Evolutionary conservation across 2,329 filamentous ascomycete genomes (phyloP), one percentile per base, ranked within the genome.

Genomic region (Fusarium devonianum): DNA sequence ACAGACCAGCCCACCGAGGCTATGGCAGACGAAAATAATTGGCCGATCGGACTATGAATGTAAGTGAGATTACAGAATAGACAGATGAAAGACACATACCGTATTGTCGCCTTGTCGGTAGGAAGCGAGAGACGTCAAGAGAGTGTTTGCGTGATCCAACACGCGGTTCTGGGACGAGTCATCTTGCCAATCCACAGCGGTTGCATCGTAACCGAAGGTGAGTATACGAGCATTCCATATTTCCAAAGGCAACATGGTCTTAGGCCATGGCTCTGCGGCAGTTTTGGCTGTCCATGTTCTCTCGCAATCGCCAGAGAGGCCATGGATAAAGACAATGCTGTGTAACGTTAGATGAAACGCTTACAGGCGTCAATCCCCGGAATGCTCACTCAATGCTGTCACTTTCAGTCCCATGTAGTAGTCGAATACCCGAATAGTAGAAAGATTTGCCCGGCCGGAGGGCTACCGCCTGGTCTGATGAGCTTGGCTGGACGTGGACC

Each of bases 241-340:
- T 1, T 58, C 36, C 2, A 28, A 7, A 1, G 53, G 53, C 1
- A 61, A 53, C 0, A 60, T 34, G 0, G 17, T 11, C 2, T 54
- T 53, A 0, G 58, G 58, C 58, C 58, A 61, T 0, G 40, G 46
- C 0, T 29, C 28, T 2, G 25, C 14, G 0, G 25, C 19, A 0
- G 2, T 22, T 4, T 46, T 44, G 0, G 21, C 42, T 1, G 17
- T 62, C 59, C 59, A 62, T 0, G 55, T 62, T 9, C 40, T 52
- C n/a, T 49, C 32, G 4, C 49, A 49, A 22, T 62, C 41, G 3
- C 55, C 58, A 8, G 33, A 54, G 0, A 62, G 21, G 5, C 59
- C 59, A 10, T 62, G 58, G 1, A 62, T 14, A 13, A 61, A 61
- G 7, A 61, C 46, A 1, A 61, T 44, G 16, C 58, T 60, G 7